Evolutionary conservation across 176 grass and related monocot genomes (phyloP).

Genomic region (Calamus simplicifolius): DNA sequence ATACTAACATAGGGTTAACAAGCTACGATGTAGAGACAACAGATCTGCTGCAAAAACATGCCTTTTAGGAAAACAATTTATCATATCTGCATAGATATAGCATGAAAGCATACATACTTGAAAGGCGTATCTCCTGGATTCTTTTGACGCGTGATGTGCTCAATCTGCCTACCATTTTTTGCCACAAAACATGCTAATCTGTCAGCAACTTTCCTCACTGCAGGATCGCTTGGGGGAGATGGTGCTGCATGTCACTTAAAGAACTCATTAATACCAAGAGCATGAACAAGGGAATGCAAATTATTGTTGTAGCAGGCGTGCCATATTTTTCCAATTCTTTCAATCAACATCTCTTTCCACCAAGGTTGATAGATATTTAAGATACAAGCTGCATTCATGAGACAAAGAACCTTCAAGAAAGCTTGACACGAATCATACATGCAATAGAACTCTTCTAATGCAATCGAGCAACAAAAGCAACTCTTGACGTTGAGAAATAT

Average conservation of each 20-base stretch:
- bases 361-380: conserved; percentile 46
- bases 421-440: conserved; percentile 10
- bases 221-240: conserved; percentile 72
- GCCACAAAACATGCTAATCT: conserved; percentile 91
- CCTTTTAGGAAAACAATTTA: too few relatives aligned
- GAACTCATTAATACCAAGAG: conserved; percentile 68
- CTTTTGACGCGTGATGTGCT: conserved; percentile 81
- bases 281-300: conserved; percentile 64
- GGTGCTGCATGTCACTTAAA: conserved; percentile 99
- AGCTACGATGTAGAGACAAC: too few relatives aligned
- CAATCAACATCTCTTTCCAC: conserved; percentile 57
- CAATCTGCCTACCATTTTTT: conserved; percentile 90
- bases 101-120: conserved; percentile 43
- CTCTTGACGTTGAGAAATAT: too few relatives aligned
- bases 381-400: conserved; percentile 47
- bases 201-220: conserved; percentile 86
- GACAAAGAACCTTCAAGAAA: conserved; percentile 41
- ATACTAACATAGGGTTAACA: too few relatives aligned
- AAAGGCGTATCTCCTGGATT: conserved; percentile 96
- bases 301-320: conserved; percentile 55
- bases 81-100: neutral
- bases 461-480: too few relatives aligned
- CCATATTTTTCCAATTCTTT: conserved; percentile 61
- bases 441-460: neutral
- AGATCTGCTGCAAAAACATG: too few relatives aligned